Base-by-base conservation (phyloP, 345 rosid species). In the Ceriops zippeliana region DNA sequence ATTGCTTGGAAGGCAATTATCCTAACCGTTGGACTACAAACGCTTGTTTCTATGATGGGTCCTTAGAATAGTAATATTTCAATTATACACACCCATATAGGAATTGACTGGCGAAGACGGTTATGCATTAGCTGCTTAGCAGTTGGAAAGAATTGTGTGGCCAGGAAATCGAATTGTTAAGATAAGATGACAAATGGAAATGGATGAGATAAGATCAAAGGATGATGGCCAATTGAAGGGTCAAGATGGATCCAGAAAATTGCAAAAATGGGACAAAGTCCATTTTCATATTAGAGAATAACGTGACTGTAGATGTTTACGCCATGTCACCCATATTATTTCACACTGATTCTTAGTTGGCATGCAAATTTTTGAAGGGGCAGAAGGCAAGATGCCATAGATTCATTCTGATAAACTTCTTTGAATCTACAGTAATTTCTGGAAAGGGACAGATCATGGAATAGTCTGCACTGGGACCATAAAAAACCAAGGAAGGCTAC, bases 11-110 rank as follows among this genome's bases (percentile, higher is more conserved):
- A 87, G 96, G 85, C 88, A 88, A 87, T 83, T 86, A 86, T 90
- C 93, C 91, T 90, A 80, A 86, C 93, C 91, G 86, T 89, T 86
- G 97, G 91, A 89, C 92, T 86, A 87, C 90, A 89, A 62, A 84
- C 89, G 75, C 85, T 7, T 37, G 13, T 37, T 8, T 2, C 1
- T 1, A 9, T 1, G 0, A 1, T 0, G 8, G 0, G 0, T 37
- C 2, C 7, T 9, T 9, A 1, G 0, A 10, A 10, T 2, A 8
- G 9, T 0, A 10, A 0, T 38, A 38, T 38, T 10, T 0, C 16
- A 38, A 38, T 10, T 1, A 9, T 9, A 37, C 26, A 24, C 1
- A 24, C 26, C 26, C 26, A 24, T 0, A 24, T 24, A 24, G 26
- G 26, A 37, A 9, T 37, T 37, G 46, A 10, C 49, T 11, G 2